Evolutionary conservation across 163 green algal species (phyloP), one percentile per base, ranked within the genome.

Genomic region (Coccomyxa subellipsoidea): DNA sequence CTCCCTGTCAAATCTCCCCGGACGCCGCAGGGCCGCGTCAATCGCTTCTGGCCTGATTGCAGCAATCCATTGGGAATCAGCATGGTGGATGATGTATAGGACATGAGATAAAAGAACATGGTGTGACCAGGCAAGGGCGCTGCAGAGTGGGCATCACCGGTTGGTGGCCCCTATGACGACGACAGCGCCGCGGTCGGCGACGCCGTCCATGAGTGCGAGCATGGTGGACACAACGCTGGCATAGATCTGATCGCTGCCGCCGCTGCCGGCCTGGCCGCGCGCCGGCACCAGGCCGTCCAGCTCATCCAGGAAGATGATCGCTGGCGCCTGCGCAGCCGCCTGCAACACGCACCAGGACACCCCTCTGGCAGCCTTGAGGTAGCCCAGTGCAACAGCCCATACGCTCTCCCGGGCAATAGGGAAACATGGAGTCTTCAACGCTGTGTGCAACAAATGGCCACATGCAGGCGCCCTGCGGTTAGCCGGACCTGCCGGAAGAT

Each of bases 1-100:
- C 81, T 97, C 87, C 10, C 93, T 79, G 80, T 98, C 94, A 85
- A 98, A 97, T 23, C 94, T 88, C 4, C 94, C 94, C 0, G 94
- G 94, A 7, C 94, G 89, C 31, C 94, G 82, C 84, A 98, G 83
- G 0, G 94, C 94, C 7, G 91, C 86, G 76, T 98, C 94, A 0
- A 98, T 85, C n/a, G 79, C 85, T 76, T 97, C 94, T 21, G 89
- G 90, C 79, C 93, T 91, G 84, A n/a, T n/a, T n/a, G n/a, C n/a
- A n/a, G n/a, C n/a, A n/a, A n/a, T n/a, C n/a, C n/a, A n/a, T n/a
- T n/a, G n/a, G n/a, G n/a, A n/a, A n/a, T n/a, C n/a, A n/a, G n/a
- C n/a, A n/a, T n/a, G n/a, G n/a, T n/a, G n/a, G n/a, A n/a, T n/a
- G n/a, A n/a, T n/a, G n/a, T n/a, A n/a, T n/a, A n/a, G n/a, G n/a